phyloP scores from a whole-genome alignment of 1,139 yeast genomes.

The Taphrina confusa region DNA sequence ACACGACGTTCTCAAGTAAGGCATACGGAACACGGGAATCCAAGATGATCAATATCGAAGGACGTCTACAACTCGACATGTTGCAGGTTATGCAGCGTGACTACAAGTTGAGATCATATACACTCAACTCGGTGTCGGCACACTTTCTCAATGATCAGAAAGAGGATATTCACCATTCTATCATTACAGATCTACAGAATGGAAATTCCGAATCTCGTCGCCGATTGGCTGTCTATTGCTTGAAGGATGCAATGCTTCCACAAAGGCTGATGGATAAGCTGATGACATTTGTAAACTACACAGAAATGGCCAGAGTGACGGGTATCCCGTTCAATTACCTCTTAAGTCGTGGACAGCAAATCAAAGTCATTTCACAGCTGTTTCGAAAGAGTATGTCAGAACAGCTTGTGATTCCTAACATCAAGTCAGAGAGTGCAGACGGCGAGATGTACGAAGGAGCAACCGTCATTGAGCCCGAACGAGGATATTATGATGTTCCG shows the following conservation, averaged over 20 bases:
- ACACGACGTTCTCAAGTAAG: slow-evolving; percentile 82
- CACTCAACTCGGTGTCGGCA: slow-evolving; percentile 92
- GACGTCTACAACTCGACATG: slow-evolving; percentile 91
- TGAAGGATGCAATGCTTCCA: slow-evolving; percentile 94
- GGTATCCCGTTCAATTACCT: slow-evolving; percentile 96
- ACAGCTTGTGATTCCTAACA: slow-evolving; percentile 84
- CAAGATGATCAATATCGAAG: slow-evolving; percentile 87
- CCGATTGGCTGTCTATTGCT: slow-evolving; percentile 92
- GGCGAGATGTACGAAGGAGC: slow-evolving; percentile 98
- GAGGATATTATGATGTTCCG: slow-evolving; percentile 96
- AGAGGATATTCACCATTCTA: slow-evolving; percentile 96
- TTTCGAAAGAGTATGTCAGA: slow-evolving; percentile 87
- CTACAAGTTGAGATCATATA: slow-evolving; percentile 88
- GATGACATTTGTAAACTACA: slow-evolving; percentile 94
- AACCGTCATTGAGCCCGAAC: slow-evolving; percentile 91
- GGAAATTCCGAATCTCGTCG: slow-evolving; percentile 91
- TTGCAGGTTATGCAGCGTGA: slow-evolving; percentile 93
- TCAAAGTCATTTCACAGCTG: slow-evolving; percentile 91
- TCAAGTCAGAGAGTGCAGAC: slow-evolving; percentile 71
- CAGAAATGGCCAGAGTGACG: slow-evolving; percentile 99
- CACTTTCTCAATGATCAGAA: slow-evolving; percentile 93
- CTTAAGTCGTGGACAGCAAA: slow-evolving; percentile 91
- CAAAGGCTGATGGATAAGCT: slow-evolving; percentile 81
- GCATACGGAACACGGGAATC: slow-evolving; percentile 97
- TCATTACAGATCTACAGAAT: slow-evolving; percentile 89